Evolutionary conservation across 1,139 yeast species (phyloP).

Genomic region (Blastobotrys ciferrii): DNA sequence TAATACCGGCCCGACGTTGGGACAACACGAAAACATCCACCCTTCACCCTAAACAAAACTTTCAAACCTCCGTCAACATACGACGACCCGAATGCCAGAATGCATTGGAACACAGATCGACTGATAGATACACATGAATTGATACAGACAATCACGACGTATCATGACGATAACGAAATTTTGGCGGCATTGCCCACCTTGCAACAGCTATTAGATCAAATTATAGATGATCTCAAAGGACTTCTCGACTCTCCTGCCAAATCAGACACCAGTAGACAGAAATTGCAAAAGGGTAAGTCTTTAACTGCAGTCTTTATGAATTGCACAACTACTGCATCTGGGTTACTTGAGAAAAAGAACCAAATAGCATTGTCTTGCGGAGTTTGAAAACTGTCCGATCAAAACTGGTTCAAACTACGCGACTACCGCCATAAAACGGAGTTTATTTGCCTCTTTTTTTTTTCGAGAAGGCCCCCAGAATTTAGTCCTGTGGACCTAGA

Average conservation of each 20-base stretch:
- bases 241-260: conserved; percentile 52
- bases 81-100: conserved; percentile 13
- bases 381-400: too few species aligned
- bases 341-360: too few species aligned
- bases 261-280: conserved; percentile 53
- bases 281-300: conserved; percentile 48
- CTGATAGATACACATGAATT: conserved; percentile 34
- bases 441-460: too few species aligned
- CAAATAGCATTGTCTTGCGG: too few species aligned
- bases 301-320: background rate
- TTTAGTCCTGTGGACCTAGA: too few species aligned
- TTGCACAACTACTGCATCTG: too few species aligned
- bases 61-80: conserved; percentile 1
- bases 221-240: conserved; percentile 47
- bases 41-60: background rate
- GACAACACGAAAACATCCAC: conserved; percentile 2
- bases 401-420: too few species aligned
- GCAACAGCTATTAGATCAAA: conserved; percentile 25
- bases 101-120: conserved; percentile 39
- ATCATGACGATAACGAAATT: conserved; percentile 21
- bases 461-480: too few species aligned
- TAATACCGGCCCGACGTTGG: background rate
- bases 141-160: conserved; percentile 26
- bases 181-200: conserved; percentile 19
- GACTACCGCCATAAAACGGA: too few species aligned